Evolutionary conservation across 169 alveolate species (phyloP), one percentile per base, ranked within the genome.

Genomic region (Plasmodium vivax): DNA sequence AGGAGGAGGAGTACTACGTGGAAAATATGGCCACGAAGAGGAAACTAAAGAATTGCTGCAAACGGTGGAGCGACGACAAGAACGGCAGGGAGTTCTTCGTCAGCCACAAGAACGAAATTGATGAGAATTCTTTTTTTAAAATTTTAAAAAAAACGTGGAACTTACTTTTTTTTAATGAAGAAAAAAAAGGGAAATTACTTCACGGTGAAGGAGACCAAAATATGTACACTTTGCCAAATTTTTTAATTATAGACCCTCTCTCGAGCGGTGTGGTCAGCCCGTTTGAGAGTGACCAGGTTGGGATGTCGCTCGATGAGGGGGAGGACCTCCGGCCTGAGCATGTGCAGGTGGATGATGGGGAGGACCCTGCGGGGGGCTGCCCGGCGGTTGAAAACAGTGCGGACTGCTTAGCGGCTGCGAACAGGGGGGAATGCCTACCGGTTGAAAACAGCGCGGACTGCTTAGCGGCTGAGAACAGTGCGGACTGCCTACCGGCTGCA

Each of bases 11-110:
- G 58, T 56, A 80, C 47, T 84, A 88, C 30, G 19, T 4, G 34
- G 73, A 80, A 8, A 51, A 79, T 12, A 83, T 32, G 30, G 71
- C 71, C 12, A 88, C 45, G 27, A 88, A 16, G 71, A 43, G 71
- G 47, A 88, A 88, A 27, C 34, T 79, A 9, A 77, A 88, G 79
- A 88, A 88, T 79, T 88, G 94, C 71, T 88, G 94, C 43, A 88
- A 80, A 79, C 79, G 73, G 71, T 88, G 94, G 94, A 88, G 94
- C 62, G 72, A 58, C 34, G 71, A 62, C 58, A 79, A 79, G 83
- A 58, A 88, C 47, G 79, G 62, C 72, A 88, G 71, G 9, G 47
- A 88, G 47, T 36, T 79, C 27, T 36, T 72, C 27, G 19, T 85
- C 54, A 80, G 51, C 72, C 71, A 88, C 45, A 79, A 80, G 41